A percentile compares a stretch with the other conserved stretches of the same genome.
Evolutionary conservation across 257 asterid species (phyloP).

Genomic region (Euphrasia confusa): DNA sequence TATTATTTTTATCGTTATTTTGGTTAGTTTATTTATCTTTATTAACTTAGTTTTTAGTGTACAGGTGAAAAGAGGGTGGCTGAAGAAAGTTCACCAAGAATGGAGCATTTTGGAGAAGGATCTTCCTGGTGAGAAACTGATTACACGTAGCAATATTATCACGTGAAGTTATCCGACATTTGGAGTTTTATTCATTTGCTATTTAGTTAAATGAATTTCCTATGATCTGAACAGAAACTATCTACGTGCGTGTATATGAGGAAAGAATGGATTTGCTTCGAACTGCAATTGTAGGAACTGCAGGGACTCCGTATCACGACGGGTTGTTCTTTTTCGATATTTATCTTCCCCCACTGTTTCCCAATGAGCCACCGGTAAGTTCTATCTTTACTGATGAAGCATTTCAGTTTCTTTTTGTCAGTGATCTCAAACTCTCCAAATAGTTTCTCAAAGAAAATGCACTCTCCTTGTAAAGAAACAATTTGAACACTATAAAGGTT

Average conservation of each 20-base stretch:
- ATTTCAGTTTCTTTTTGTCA: no score
- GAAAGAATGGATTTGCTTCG: constrained; percentile 79
- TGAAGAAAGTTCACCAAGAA: constrained; percentile 80
- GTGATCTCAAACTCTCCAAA: no score
- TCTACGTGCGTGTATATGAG: constrained; percentile 72
- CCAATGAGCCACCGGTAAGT: constrained; percentile 90
- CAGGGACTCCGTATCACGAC: constrained; percentile 95
- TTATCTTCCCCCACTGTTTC: constrained; percentile 75
- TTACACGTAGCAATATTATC: not conserved
- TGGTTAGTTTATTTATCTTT: not conserved
- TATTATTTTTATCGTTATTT: not conserved
- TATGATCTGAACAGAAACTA: constrained; percentile 45
- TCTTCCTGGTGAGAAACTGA: constrained; percentile 76
- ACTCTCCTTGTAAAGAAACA: no score
- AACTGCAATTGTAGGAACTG: constrained; percentile 71
- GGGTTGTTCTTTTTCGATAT: constrained; percentile 87
- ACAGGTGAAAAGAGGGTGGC: constrained; percentile 72
- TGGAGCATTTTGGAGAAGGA: constrained; percentile 81
- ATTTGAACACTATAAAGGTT: no score
- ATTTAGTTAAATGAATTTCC: not conserved
- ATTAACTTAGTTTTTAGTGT: constrained; percentile 21
- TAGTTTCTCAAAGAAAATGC: no score
- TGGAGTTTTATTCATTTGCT: constrained; percentile 12
- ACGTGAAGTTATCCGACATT: not conserved
- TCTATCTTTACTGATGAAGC: not conserved